Conservation (phyloP, 176 grass and related monocot species). For the Oryza meridionalis region DNA sequence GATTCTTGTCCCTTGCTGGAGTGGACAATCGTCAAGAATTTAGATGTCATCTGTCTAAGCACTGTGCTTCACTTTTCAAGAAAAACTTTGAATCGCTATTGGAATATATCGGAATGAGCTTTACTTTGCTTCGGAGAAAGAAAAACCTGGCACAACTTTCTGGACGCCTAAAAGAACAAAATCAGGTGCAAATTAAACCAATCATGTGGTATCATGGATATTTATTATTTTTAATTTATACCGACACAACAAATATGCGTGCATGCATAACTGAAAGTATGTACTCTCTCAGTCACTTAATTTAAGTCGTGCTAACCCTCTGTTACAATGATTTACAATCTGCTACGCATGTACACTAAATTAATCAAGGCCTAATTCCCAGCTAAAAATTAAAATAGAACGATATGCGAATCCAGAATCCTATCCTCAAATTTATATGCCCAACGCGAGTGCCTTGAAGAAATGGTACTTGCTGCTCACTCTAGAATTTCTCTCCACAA, state of each 20-base stretch:
- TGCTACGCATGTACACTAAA: background rate
- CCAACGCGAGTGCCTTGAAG: too few relatives aligned
- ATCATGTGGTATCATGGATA: background rate
- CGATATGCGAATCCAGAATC: too few relatives aligned
- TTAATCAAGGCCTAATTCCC: background rate
- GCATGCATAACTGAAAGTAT: background rate
- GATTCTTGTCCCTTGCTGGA: background rate
- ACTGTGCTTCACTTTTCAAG: background rate
- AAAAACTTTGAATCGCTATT: background rate
- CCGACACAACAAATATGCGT: background rate
- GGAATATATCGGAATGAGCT: background rate
- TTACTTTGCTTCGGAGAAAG: background rate
- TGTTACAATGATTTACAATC: too few relatives aligned
- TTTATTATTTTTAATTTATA: background rate
- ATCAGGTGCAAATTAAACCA: background rate
- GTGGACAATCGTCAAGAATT: background rate
- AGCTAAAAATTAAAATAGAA: too few relatives aligned
- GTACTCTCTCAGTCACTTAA: background rate
- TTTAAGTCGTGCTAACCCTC: too few relatives aligned
- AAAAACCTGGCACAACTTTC: background rate
- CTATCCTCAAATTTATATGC: too few relatives aligned
- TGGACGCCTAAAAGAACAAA: background rate
- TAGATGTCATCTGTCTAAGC: background rate
- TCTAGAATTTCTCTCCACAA: too few relatives aligned
- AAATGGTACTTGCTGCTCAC: too few relatives aligned